These are phyloP conservation scores for Pestalotiopsis sp. DNA, from an alignment of 2,329 filamentous ascomycete genomes.

Conservation along the genomic window DNA sequence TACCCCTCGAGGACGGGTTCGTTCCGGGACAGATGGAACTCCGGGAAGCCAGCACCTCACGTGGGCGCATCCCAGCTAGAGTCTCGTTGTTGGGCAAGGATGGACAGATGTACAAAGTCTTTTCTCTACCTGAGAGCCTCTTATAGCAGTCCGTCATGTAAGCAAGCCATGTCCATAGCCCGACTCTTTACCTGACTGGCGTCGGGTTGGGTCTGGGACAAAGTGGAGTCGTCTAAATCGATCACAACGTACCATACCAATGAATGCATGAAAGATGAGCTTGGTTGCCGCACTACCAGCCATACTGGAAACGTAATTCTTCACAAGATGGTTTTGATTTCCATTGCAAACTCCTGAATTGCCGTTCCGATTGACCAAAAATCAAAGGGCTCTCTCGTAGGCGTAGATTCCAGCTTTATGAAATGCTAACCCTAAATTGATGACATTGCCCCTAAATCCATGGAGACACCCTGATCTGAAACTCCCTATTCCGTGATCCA, in stretches of 20 bases:
- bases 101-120: slow-evolving; percentile 49
- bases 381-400: neutral
- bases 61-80: slow-evolving; percentile 50
- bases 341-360: too few species aligned
- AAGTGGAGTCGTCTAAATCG: neutral
- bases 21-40: slow-evolving; percentile 55
- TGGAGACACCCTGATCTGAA: too few species aligned
- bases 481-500: neutral
- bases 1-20: slow-evolving; percentile 34
- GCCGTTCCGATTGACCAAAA: too few species aligned
- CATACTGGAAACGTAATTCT: neutral
- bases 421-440: neutral
- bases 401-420: neutral
- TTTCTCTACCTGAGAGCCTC: slow-evolving; percentile 40
- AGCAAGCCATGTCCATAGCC: neutral
- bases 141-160: neutral
- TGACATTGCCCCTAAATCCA: too few species aligned
- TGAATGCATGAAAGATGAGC: too few species aligned
- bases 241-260: too few species aligned
- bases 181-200: neutral
- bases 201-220: neutral
- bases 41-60: slow-evolving; percentile 42
- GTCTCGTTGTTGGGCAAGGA: slow-evolving; percentile 55
- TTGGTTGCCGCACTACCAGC: too few species aligned
- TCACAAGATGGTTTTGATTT: too few species aligned